phyloP scores from a whole-genome alignment of 129 eudicot species.

The Helichrysum umbraculigerum region DNA sequence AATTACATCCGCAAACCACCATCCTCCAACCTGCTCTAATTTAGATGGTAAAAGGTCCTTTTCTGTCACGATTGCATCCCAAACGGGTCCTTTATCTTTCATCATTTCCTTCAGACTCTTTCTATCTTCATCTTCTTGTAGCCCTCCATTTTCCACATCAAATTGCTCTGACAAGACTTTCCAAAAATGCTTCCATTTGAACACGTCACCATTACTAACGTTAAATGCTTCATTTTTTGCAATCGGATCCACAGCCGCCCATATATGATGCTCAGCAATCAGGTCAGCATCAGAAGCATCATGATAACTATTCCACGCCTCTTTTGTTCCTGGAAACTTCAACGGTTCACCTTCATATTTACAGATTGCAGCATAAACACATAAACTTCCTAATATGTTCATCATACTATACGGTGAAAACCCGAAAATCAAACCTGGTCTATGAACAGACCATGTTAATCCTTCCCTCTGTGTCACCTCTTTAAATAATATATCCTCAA shows the following conservation, averaged over 20 bases:
- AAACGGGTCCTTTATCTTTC: constrained; percentile 53
- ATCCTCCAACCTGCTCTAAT: constrained; percentile 44
- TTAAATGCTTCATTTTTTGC: constrained; percentile 57
- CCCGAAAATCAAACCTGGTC: constrained; percentile 57
- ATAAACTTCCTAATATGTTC: constrained; percentile 47
- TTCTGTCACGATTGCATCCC: constrained; percentile 54
- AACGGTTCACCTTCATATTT: constrained; percentile 46
- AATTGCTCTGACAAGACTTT: constrained; percentile 50
- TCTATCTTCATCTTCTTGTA: constrained; percentile 32
- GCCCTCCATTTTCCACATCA: constrained; percentile 45
- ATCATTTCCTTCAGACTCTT: constrained; percentile 46
- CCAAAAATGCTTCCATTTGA: constrained; percentile 70
- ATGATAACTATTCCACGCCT: constrained; percentile 51
- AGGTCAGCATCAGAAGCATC: constrained; percentile 58
- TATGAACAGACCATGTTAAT: constrained; percentile 55
- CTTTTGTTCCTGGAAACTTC: constrained; percentile 55
- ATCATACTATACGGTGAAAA: constrained; percentile 56
- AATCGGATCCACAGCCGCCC: constrained; percentile 54
- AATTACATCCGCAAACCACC: constrained; percentile 48
- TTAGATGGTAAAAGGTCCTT: constrained; percentile 37
- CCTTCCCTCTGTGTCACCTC: constrained; percentile 40
- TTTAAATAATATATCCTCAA: constrained; percentile 50
- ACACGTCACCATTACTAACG: constrained; percentile 57
- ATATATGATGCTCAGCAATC: constrained; percentile 65
- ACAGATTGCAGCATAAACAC: constrained; percentile 65